These are phyloP conservation scores for Globisporangium rhizosaccharum DNA, from an alignment of 352 stramenopile species.

Conservation along the genomic window DNA sequence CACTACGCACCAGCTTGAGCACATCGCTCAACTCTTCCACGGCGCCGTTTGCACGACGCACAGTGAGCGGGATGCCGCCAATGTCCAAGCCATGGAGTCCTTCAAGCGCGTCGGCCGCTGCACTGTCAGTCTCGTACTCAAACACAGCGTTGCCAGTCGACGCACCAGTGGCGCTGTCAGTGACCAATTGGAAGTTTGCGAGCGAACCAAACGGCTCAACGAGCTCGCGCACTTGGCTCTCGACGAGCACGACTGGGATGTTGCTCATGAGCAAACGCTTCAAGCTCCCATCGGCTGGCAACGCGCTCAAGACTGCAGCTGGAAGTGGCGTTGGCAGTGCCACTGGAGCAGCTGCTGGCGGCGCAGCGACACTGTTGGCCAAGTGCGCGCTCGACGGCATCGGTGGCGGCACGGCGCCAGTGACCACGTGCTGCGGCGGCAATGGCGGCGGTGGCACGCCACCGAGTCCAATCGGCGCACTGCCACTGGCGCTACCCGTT, in stretches of 20 bases:
- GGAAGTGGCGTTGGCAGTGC: neutral
- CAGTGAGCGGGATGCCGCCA: constrained; percentile 53
- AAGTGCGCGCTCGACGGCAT: neutral
- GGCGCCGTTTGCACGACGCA: constrained; percentile 32
- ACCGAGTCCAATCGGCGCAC: constrained; percentile 17
- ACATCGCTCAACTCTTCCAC: constrained; percentile 48
- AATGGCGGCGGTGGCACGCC: neutral
- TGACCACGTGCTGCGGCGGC: constrained; percentile 4
- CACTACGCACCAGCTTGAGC: constrained; percentile 60
- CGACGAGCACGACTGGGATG: constrained; percentile 66
- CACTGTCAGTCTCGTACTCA: constrained; percentile 62
- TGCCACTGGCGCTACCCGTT: constrained; percentile 13
- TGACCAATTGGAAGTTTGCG: constrained; percentile 61
- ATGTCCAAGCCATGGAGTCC: constrained; percentile 78
- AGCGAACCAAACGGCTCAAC: constrained; percentile 79
- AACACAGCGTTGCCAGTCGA: constrained; percentile 74
- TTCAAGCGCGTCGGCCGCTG: constrained; percentile 54
- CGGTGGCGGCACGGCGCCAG: constrained; percentile 4
- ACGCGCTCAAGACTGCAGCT: constrained; percentile 2
- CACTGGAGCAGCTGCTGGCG: neutral
- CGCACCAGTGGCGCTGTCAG: constrained; percentile 35
- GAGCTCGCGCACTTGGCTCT: constrained; percentile 80
- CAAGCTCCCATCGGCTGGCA: constrained; percentile 11
- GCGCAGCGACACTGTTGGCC: neutral
- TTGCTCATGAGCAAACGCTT: constrained; percentile 80